Base-by-base conservation (phyloP, 768 basidiomycete species). In the Wakefieldia striispora region DNA sequence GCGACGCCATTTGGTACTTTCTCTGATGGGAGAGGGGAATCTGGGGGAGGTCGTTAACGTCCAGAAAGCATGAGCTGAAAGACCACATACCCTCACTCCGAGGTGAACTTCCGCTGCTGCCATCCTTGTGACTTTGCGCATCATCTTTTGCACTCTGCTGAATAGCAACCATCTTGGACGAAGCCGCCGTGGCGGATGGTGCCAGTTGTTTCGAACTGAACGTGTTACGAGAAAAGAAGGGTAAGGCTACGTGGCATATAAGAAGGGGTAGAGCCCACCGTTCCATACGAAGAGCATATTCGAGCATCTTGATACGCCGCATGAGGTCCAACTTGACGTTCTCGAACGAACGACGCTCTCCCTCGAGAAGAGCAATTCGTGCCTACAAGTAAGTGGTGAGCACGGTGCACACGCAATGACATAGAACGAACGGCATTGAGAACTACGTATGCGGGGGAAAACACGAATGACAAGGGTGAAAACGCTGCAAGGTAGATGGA, bases 271-370 rank as follows among this genome's bases (percentile, higher is more conserved):
- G 34, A 31, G 75, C 81, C 62, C 55, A 97, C 95, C 97, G 84
- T 74, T 99, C 97, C 75, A 95, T 85, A 40, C 93, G 84, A 41
- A 99, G 76, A 35, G 95, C 97, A 70, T 93, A 97, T 72, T 99
- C 97, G 44, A 99, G 83, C 95, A 99, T 97, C 81, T 97, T 97
- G 58, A 97, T 97, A 51, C 97, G 84, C 53, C 95, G 84, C 81
- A 95, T 86, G 29, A 98, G 78, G 72, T 98, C 97, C 54, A 94
- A 80, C 71, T 97, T 92, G 54, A 95, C 84, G 68, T 97, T 98
- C 71, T 99, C 97, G 59, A 95, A 95, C 0, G 94, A 97, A 55
- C 95, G 82, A 50, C 94, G 85, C 68, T 98, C 95, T 47, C 97
- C 97, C 68, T 99, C 97, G 47, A 99, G 81, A 40, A 98, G 80